Evolutionary conservation across 805 yeast species (phyloP), one percentile per base, ranked within the genome.

Genomic region (Isabelozyma pseudorhagii): DNA sequence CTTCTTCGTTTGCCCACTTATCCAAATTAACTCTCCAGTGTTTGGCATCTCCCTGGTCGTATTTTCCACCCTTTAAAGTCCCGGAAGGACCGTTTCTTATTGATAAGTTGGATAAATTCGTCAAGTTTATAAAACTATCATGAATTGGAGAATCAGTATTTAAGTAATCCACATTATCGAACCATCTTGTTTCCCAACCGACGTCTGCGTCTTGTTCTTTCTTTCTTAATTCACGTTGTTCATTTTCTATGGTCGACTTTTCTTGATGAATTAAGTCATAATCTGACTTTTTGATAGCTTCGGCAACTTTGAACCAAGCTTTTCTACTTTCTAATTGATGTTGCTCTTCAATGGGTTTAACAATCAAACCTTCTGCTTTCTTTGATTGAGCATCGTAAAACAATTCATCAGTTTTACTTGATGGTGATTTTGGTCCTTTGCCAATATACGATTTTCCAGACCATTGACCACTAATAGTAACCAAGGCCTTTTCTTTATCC

Each of bases 391-490:
- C 87, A 65, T 87, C 89, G 62, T 84, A 85, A 62, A 88, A 88
- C 34, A 82, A 58, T 39, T 72, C 78, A 47, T 72, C 78, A 17
- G 74, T 69, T 44, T 78, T 75, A 38, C 76, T 62, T 3, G 77
- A 50, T 15, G 75, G 74, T 8, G 82, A 66, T 25, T 71, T 63
- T 7, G 74, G 59, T 51, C 90, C 92, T 63, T 80, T 78, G 54
- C 71, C 73, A 55, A 89, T 83, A 59, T 74, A 78, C 14, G 93
- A 86, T 55, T 74, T 72, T 31, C 86, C 93, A 13, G 94, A 84
- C 99, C 98, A 94, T 74, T 91, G 97, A 44, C 99, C 99, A 44
- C 75, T 61, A 52, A 94, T 84, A 13, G 96, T 87, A 70, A 81
- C 88, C 49, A 90, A 69, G 1, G 96, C 89, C 51, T 83, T 81